Conservation (phyloP, 371 early-diverging fungal genomes). For the Gilbertella persicaria region DNA sequence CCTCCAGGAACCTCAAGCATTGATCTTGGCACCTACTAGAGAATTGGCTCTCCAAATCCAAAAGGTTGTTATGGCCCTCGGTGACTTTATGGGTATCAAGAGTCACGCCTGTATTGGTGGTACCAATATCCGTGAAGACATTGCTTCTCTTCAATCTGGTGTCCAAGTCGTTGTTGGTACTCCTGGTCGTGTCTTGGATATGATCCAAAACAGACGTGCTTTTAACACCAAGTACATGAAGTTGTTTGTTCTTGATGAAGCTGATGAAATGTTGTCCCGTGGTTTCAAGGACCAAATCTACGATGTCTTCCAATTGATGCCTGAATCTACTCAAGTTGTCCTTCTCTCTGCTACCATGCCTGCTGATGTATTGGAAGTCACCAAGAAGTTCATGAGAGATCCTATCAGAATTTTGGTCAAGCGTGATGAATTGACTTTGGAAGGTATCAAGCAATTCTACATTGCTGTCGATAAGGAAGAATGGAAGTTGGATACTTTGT, state of each 20-base stretch:
- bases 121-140: slow-evolving; percentile 83
- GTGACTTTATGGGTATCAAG: slow-evolving; percentile 82
- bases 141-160: slow-evolving; percentile 62
- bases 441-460: slow-evolving; percentile 95
- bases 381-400: slow-evolving; percentile 90
- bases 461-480: slow-evolving; percentile 90
- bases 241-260: slow-evolving; percentile 96
- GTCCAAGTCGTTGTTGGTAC: slow-evolving; percentile 92
- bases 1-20: slow-evolving; percentile 79
- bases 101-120: slow-evolving; percentile 92
- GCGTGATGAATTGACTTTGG: slow-evolving; percentile 95
- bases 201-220: slow-evolving; percentile 83
- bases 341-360: slow-evolving; percentile 94
- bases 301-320: slow-evolving; percentile 87
- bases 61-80: slow-evolving; percentile 81
- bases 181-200: slow-evolving; percentile 93
- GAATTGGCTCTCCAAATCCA: slow-evolving; percentile 93
- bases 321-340: slow-evolving; percentile 85
- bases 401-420: slow-evolving; percentile 95
- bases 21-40: slow-evolving; percentile 90
- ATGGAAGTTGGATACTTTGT: slow-evolving; percentile 89
- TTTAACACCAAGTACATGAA: slow-evolving; percentile 79
- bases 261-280: slow-evolving; percentile 94
- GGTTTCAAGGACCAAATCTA: slow-evolving; percentile 97
- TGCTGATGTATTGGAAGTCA: slow-evolving; percentile 87